Percentiles rank a stretch among this genome's conserved stretches.
Evolutionary conservation across 2,329 filamentous ascomycete species (phyloP).

Genomic region (Dactylellina haptotyla): DNA sequence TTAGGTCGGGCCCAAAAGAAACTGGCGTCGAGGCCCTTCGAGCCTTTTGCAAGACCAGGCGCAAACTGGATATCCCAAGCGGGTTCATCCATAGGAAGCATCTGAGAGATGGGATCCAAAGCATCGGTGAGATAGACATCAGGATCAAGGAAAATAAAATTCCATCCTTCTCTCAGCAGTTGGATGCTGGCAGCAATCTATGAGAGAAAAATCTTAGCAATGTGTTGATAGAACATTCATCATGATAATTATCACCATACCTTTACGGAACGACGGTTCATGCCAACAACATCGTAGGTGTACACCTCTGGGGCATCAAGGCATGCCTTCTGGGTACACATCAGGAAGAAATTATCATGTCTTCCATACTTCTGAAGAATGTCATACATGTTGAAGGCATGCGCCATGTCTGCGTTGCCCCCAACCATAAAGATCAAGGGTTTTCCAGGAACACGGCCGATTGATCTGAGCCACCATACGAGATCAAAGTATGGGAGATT

Average conservation of each 20-base stretch:
- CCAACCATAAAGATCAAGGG: conserved; percentile 44
- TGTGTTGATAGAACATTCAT: conserved; percentile 27
- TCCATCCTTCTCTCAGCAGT: conserved; percentile 37
- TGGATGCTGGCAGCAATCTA: conserved; percentile 50
- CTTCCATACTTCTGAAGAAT: conserved; percentile 26
- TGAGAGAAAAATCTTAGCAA: not conserved
- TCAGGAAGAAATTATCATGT: conserved; percentile 39
- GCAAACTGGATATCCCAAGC: conserved; percentile 49
- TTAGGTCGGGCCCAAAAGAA: conserved; percentile 43
- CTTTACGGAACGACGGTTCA: conserved; percentile 48
- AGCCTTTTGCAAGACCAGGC: conserved; percentile 16
- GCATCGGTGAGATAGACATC: conserved; percentile 49
- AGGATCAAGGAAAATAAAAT: conserved; percentile 48
- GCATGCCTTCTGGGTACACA: conserved; percentile 47
- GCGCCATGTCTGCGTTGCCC: conserved; percentile 45
- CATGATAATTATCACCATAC: conserved; percentile 2
- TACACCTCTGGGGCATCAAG: conserved; percentile 45
- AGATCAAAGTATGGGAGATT: conserved; percentile 50
- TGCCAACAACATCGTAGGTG: conserved; percentile 45
- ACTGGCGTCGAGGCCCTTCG: conserved; percentile 39
- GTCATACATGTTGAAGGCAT: conserved; percentile 51
- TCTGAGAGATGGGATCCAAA: conserved; percentile 21
- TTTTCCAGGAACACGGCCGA: conserved; percentile 37
- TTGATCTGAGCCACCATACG: conserved; percentile 47
- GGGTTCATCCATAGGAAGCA: conserved; percentile 18